Base-by-base conservation (phyloP, 177 flowering plant species). In the Vitis hybrid region DNA sequence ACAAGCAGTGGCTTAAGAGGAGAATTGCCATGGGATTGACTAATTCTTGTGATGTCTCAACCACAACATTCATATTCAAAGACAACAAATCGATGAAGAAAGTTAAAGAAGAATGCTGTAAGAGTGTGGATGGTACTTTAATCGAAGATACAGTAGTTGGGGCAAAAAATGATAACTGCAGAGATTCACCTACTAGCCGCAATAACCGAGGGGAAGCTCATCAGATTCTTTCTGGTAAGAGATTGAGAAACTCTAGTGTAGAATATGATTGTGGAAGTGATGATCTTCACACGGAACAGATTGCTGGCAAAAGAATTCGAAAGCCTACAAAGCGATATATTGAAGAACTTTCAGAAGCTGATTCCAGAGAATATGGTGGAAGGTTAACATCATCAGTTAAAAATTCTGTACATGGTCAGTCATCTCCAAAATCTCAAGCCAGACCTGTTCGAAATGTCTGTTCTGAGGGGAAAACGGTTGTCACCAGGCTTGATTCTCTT, bases 301-400 rank as follows among this genome's bases (percentile, higher is more conserved):
- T 76, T 71, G 86, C 78, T 35, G 81, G 79, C 21, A 95, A 93
- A 78, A 88, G 99, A 87, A 79, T 85, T 64, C 77, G 99, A 67
- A 95, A 90, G 80, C 99, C 99, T 19, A 95, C 99, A 5, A 90
- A 65, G 76, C 79, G 99, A 71, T 95, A 91, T 70, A 93, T 95
- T 79, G 98, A 95, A 85, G 97, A 94, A 80, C 85, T 89, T 70
- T 92, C 98, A 35, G 98, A 91, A 78, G 82, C 68, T 32, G 99
- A 89, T 61, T 69, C 76, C 11, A 72, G 78, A 69, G 94, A 88
- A 52, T 66, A 63, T 67, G 71, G 69, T 81, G 93, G 77, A 63
- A 91, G 77, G 75, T 72, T 65, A n/a, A 57, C 62, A 16, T 69
- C 83, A 52, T 50, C 87, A 52, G 67, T 69, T 54, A 87, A 80